Evolutionary conservation across 2,329 filamentous ascomycete species (phyloP).

Genomic region (Penicillium sp.): DNA sequence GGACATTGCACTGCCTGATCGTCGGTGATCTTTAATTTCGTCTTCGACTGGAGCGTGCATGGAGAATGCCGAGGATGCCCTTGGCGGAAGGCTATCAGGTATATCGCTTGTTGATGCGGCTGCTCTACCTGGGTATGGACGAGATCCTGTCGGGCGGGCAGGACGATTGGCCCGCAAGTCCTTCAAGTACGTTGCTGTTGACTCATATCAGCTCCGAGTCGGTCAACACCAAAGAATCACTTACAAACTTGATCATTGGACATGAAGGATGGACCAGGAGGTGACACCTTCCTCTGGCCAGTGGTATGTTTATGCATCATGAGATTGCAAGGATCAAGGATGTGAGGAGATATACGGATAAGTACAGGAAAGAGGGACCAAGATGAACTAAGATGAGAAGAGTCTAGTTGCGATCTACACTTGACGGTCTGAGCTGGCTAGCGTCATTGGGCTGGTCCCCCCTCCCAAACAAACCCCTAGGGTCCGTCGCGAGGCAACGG

Average conservation of each 20-base stretch:
- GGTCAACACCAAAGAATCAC: conserved; percentile 18
- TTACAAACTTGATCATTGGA: conserved; percentile 49
- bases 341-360: conserved; percentile 7
- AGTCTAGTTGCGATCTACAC: conserved; percentile 13
- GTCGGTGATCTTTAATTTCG: conserved; percentile 31
- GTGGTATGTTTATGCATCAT: conserved; percentile 42
- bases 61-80: conserved; percentile 47
- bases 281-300: conserved; percentile 47
- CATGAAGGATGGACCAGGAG: conserved; percentile 49
- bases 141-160: conserved; percentile 59
- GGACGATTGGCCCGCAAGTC: conserved; percentile 60
- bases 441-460: conserved; percentile 9
- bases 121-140: conserved; percentile 57
- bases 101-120: conserved; percentile 27
- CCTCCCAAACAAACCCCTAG: conserved; percentile 26
- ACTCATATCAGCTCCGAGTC: conserved; percentile 11
- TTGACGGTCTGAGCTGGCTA: conserved; percentile 14
- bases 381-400: conserved; percentile 11
- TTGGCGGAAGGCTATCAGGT: conserved; percentile 37
- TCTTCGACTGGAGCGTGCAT: conserved; percentile 30
- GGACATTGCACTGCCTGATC: conserved; percentile 44
- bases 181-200: conserved; percentile 58
- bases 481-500: conserved; percentile 24
- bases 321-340: conserved; percentile 11
- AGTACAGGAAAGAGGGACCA: conserved; percentile 7